phyloP scores from a whole-genome alignment of 1,139 yeast genomes.

The Ogataea hybrid region DNA sequence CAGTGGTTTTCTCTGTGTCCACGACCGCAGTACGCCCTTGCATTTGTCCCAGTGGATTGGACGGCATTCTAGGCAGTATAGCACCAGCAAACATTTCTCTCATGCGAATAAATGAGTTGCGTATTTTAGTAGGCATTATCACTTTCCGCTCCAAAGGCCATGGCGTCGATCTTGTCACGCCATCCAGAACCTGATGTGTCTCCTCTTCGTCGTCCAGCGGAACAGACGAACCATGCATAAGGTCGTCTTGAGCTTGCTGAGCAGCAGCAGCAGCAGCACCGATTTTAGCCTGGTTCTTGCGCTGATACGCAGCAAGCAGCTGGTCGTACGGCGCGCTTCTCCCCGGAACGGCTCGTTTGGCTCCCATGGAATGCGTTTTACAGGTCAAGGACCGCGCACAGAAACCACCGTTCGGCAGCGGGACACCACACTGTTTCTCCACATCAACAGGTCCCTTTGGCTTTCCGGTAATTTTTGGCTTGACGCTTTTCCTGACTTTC shows the following conservation, averaged over 20 bases:
- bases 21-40: constrained; percentile 76
- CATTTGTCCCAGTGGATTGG: constrained; percentile 59
- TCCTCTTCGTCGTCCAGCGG: constrained; percentile 80
- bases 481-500: constrained; percentile 36
- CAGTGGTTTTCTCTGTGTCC: constrained; percentile 60
- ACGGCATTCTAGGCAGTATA: constrained; percentile 42
- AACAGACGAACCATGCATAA: constrained; percentile 39
- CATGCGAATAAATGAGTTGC: constrained; percentile 75
- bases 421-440: constrained; percentile 95
- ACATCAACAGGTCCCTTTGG: constrained; percentile 87
- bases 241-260: constrained; percentile 43
- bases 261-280: constrained; percentile 81
- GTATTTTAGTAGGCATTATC: constrained; percentile 64
- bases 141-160: constrained; percentile 80
- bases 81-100: constrained; percentile 78
- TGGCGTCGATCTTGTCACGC: constrained; percentile 79
- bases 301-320: constrained; percentile 83
- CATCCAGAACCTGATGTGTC: constrained; percentile 87
- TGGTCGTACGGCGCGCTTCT: constrained; percentile 91
- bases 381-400: constrained; percentile 96
- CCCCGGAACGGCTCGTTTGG: constrained; percentile 92
- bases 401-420: constrained; percentile 84
- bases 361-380: constrained; percentile 98
- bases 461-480: constrained; percentile 55
- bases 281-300: constrained; percentile 85